Base-by-base conservation (phyloP, 2,329 filamentous ascomycete genomes). In the Aplosporella prunicola region DNA sequence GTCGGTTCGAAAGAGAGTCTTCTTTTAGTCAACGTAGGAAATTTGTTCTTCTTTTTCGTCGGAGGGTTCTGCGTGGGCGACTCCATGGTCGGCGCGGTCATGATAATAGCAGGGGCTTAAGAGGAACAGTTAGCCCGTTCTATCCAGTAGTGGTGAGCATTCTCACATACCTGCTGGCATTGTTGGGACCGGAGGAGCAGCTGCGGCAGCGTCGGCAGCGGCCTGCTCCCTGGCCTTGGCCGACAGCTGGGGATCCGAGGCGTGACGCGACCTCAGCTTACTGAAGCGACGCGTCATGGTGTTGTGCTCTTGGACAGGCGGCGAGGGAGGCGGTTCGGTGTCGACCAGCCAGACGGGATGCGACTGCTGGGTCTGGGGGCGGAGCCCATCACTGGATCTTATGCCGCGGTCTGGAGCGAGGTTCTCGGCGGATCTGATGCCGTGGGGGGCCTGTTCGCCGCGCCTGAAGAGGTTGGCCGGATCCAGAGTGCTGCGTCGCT, bases 231-330 rank as follows among this genome's bases (percentile, higher is more conserved):
- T 87, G 35, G 81, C 80, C 56, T 77, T 75, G 20, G 78, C 68
- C 9, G 85, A 86, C 43, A 96, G 65, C 59, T 95, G 87, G 34
- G 87, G 82, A 63, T 96, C 89, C 7, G 88, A 95, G 44, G 86
- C 88, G 72, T 94, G 88, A 52, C 87, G 82, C 58, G 91, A 87
- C 53, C 81, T 80, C 63, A 94, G 67, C 60, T 93, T 60, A 51
- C 71, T 78, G 57, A 80, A 78, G 40, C 74, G 66, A 47, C 71
- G 62, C 42, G 61, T 61, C 46, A 52, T 58, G 40, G 60, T 54
- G 31, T 55, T 53, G 47, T 53, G 50, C 27, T 57, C 49, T 42
- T 59, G 56, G 22, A 55, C 41, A 26, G 51, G 50, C 31, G 57
- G 51, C 38, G 57, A 52, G 29, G 57, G 48, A 24, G 47, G 47